Conservation (phyloP, 108 stramenopile species). For the Aurantiochytrium sp. region DNA sequence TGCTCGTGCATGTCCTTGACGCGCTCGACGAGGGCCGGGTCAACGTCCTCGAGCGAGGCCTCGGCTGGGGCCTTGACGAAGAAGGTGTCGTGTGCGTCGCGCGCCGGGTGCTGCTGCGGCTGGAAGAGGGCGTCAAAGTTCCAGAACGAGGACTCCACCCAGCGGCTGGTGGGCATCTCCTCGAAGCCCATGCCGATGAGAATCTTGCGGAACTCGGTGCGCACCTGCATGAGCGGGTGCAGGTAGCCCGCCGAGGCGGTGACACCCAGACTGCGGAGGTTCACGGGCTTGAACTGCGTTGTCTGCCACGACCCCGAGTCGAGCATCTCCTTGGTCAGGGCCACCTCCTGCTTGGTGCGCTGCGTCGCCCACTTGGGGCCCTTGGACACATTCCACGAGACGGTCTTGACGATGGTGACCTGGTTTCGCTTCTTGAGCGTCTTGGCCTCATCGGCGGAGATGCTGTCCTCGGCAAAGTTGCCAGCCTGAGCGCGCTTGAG, state of each 20-base stretch:
- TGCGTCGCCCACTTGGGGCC: constrained; percentile 73
- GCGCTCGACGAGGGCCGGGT: constrained; percentile 91
- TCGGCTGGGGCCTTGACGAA: constrained; percentile 91
- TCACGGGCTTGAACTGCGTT: constrained; percentile 87
- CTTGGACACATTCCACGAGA: constrained; percentile 74
- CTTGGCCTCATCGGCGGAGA: constrained; percentile 18
- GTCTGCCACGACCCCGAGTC: constrained; percentile 58
- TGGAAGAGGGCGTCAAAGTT: constrained; percentile 99
- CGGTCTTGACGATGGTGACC: constrained; percentile 56
- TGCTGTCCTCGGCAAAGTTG: constrained; percentile 30
- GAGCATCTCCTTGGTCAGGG: constrained; percentile 94
- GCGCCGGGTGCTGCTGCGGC: constrained; percentile 97
- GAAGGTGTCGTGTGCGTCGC: constrained; percentile 99
- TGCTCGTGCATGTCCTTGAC: constrained; percentile 94
- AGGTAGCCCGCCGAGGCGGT: constrained; percentile 84
- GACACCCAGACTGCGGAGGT: constrained; percentile 86
- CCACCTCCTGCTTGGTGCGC: constrained; percentile 84
- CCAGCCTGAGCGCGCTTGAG: constrained; percentile 48
- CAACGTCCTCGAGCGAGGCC: constrained; percentile 65
- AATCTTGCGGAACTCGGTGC: constrained; percentile 82
- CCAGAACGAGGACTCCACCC: constrained; percentile 98
- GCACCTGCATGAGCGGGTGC: constrained; percentile 94
- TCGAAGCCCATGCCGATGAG: constrained; percentile 97
- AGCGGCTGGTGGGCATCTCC: constrained; percentile 99
- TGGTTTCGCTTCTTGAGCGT: constrained; percentile 52